These are phyloP conservation scores for Ustilago bromivora DNA, from an alignment of 1,284 basidiomycete genomes.

Conservation along the genomic window DNA sequence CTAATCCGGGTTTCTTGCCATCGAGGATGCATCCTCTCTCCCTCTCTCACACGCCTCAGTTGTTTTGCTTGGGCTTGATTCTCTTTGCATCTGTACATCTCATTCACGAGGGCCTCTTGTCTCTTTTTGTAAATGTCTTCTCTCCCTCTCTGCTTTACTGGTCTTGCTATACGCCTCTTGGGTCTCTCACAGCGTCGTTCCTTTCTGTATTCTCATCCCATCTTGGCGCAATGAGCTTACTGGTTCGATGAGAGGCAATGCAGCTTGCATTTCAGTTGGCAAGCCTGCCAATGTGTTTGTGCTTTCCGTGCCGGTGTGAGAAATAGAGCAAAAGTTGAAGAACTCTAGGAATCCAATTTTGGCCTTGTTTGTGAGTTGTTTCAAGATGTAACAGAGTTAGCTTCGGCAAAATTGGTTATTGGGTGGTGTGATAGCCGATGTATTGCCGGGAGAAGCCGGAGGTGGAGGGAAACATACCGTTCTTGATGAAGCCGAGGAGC, in stretches of 20 bases:
- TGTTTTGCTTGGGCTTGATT: neutral
- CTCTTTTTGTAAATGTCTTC: slow-evolving; percentile 27
- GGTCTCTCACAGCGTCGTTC: slow-evolving; percentile 9
- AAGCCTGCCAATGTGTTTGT: neutral
- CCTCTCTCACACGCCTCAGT: neutral
- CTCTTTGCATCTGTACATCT: slow-evolving; percentile 27
- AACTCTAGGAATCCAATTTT: neutral
- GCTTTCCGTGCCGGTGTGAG: neutral
- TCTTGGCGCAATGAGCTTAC: slow-evolving; percentile 28
- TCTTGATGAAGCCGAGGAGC: too few relatives aligned
- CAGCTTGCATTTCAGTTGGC: neutral
- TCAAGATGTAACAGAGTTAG: neutral
- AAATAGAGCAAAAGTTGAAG: neutral
- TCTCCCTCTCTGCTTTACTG: slow-evolving; percentile 5
- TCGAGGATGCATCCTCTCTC: slow-evolving; percentile 14
- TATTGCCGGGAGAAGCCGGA: neutral
- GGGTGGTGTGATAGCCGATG: neutral
- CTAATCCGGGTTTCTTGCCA: slow-evolving; percentile 1
- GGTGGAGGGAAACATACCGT: too few relatives aligned
- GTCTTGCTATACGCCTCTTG: neutral
- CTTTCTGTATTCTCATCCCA: slow-evolving; percentile 11
- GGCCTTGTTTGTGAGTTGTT: neutral
- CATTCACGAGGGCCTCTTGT: slow-evolving; percentile 9
- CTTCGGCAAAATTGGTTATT: neutral
- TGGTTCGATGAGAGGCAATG: neutral